phyloP scores from a whole-genome alignment of 257 asterid genomes.

The Ilex asprella region DNA sequence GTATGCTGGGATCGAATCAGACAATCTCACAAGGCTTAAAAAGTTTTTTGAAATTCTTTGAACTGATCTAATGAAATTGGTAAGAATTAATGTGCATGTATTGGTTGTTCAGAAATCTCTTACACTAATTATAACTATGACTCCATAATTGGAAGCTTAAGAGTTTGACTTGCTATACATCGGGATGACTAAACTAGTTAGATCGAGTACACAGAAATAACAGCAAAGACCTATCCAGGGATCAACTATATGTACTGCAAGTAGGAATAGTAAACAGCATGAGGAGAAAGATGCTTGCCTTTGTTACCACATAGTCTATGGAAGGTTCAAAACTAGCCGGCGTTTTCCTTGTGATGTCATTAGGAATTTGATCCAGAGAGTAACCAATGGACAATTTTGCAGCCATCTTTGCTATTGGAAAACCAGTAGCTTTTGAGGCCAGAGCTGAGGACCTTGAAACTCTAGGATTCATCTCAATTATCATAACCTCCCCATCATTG shows the following conservation, averaged over 20 bases:
- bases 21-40: no score
- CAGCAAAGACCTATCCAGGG: not conserved
- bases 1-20: no score
- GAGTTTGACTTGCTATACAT: no score
- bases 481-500: not conserved
- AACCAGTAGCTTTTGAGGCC: not conserved
- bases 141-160: no score
- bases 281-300: not conserved
- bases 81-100: no score
- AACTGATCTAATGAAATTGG: no score
- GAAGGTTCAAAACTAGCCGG: conserved; percentile 1
- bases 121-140: no score
- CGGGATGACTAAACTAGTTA: no score
- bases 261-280: not conserved
- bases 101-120: no score
- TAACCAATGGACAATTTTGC: not conserved
- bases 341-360: not conserved
- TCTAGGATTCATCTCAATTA: not conserved
- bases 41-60: no score
- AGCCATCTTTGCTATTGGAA: not conserved
- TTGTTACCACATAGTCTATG: not conserved
- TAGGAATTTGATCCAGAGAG: not conserved
- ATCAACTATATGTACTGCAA: not conserved
- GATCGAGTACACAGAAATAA: no score
- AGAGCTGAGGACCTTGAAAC: not conserved